Percentiles rank a stretch among this genome's conserved stretches.
Evolutionary conservation across 2,329 filamentous ascomycete genomes (phyloP).

Genomic region (Ramularia endophylla): DNA sequence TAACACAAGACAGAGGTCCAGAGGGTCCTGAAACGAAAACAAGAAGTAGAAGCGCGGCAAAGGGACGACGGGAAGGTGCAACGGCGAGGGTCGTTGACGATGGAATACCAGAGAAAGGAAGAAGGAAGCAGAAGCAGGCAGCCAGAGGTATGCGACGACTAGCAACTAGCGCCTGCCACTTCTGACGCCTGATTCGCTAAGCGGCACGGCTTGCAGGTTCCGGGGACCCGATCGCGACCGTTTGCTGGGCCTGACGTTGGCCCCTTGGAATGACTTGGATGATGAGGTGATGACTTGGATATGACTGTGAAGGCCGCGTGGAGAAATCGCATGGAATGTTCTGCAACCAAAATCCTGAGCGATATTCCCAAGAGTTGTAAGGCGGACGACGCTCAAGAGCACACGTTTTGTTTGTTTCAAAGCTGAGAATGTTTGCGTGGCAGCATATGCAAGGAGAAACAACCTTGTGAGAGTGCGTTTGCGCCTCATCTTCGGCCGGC

Average conservation of each 20-base stretch:
- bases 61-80: not conserved
- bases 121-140: slow-evolving; percentile 9
- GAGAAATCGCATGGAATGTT: too few species aligned
- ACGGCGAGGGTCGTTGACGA: slow-evolving; percentile 11
- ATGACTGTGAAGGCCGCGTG: too few species aligned
- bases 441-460: not conserved
- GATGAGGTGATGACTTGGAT: too few species aligned
- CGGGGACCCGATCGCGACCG: slow-evolving; percentile 4
- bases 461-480: too few species aligned
- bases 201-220: not conserved
- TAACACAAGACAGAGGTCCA: slow-evolving; percentile 19
- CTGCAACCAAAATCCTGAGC: too few species aligned
- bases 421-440: not conserved
- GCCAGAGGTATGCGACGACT: slow-evolving; percentile 11
- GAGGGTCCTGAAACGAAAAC: slow-evolving; percentile 7
- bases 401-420: not conserved
- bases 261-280: too few species aligned
- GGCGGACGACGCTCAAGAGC: too few species aligned
- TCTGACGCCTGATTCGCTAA: too few species aligned
- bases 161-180: not conserved
- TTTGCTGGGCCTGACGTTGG: too few species aligned
- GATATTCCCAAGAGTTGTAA: too few species aligned
- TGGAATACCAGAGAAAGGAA: slow-evolving; percentile 11
- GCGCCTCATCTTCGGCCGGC: not conserved
- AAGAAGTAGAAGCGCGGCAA: slow-evolving; percentile 8